Conservation (phyloP, 2,329 filamentous ascomycete species). For the Botrytis elliptica region DNA sequence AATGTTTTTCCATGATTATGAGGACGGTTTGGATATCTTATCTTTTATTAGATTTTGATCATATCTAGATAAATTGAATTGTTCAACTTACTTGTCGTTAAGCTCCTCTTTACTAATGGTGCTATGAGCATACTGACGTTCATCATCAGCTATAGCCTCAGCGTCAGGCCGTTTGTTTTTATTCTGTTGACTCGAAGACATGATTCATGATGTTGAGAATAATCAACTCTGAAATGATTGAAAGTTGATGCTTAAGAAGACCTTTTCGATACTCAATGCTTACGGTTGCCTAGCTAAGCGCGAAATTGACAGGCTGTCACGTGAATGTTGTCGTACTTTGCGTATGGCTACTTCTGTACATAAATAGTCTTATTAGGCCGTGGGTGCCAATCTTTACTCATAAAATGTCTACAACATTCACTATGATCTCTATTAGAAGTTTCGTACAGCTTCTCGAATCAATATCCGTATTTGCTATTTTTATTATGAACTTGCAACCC, state of each 20-base stretch:
- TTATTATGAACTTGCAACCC: no score
- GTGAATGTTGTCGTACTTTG: not conserved
- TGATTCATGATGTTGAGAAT: constrained; percentile 13
- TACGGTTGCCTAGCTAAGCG: constrained; percentile 8
- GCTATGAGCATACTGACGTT: constrained; percentile 49
- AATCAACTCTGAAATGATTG: not conserved
- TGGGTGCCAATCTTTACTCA: not conserved
- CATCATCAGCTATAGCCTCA: constrained; percentile 44
- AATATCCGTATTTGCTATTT: not conserved
- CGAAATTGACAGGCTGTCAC: constrained; percentile 5
- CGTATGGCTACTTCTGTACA: not conserved
- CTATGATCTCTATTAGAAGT: not conserved
- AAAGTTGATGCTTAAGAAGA: not conserved
- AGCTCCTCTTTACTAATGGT: constrained; percentile 37
- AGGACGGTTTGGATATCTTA: constrained; percentile 77
- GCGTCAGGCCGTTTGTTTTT: constrained; percentile 25
- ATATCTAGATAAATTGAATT: not conserved
- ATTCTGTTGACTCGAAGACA: constrained; percentile 19
- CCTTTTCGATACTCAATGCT: not conserved
- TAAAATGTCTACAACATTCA: not conserved
- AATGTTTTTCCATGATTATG: constrained; percentile 77
- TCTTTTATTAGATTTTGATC: not conserved
- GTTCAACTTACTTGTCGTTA: constrained; percentile 30
- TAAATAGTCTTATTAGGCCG: no score
- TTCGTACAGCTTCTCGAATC: not conserved